These are phyloP conservation scores for Westerdykella aurantiaca DNA, from an alignment of 2,329 filamentous ascomycete genomes.

Conservation along the genomic window DNA sequence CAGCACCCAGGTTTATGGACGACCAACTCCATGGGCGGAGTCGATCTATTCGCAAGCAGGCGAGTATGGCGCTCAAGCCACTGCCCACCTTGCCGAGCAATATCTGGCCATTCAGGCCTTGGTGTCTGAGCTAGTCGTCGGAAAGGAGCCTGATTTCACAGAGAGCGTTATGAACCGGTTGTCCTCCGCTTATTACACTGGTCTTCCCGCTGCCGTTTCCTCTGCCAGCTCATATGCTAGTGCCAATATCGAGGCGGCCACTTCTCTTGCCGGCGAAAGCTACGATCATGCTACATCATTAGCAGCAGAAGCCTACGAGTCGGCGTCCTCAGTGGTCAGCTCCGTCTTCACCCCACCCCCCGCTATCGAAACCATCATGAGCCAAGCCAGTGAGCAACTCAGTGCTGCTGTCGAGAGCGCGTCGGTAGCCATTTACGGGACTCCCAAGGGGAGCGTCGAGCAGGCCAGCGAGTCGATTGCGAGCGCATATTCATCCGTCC, in stretches of 20 bases:
- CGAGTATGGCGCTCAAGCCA: slow-evolving; percentile 57
- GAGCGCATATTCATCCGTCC: slow-evolving; percentile 48
- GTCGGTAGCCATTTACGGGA: slow-evolving; percentile 53
- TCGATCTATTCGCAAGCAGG: slow-evolving; percentile 49
- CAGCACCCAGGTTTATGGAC: slow-evolving; percentile 65
- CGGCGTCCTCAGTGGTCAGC: slow-evolving; percentile 43
- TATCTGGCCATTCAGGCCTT: slow-evolving; percentile 66
- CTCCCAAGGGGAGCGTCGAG: slow-evolving; percentile 49
- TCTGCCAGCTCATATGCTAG: slow-evolving; percentile 51
- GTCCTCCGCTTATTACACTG: slow-evolving; percentile 65
- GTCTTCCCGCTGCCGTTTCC: slow-evolving; percentile 51
- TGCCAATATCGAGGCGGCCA: slow-evolving; percentile 40
- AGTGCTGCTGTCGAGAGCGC: slow-evolving; percentile 56
- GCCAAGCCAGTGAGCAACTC: slow-evolving; percentile 52
- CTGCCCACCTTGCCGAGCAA: slow-evolving; percentile 55
- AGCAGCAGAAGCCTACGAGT: slow-evolving; percentile 46
- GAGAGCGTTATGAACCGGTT: slow-evolving; percentile 72
- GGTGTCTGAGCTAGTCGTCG: slow-evolving; percentile 68
- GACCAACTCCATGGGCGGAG: slow-evolving; percentile 49
- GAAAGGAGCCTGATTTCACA: slow-evolving; percentile 74
- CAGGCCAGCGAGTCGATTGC: slow-evolving; percentile 50
- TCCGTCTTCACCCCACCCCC: slow-evolving; percentile 54
- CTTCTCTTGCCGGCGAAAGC: slow-evolving; percentile 46
- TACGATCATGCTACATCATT: slow-evolving; percentile 46
- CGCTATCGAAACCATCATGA: slow-evolving; percentile 52